Evolutionary conservation across 1,139 yeast species (phyloP), one percentile per base, ranked within the genome.

Genomic region (Blastobotrys petasosporus): DNA sequence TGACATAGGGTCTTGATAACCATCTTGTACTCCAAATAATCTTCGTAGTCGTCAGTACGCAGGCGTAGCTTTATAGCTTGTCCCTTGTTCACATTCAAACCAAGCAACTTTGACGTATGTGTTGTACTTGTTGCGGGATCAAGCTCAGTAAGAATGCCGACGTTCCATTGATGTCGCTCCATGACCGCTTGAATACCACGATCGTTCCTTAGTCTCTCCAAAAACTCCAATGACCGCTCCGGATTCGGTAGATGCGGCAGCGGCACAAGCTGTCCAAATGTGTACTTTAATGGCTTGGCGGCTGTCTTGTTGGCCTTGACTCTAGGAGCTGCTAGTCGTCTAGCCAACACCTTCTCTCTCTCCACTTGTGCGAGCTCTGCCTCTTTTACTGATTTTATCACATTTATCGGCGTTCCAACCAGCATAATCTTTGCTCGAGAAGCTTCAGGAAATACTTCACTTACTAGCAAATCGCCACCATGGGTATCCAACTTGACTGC

Each of bases 111-210:
- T 16, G 51, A 48, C 25, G 57, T 57, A 32, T 56, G 63, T 11
- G 60, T 50, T 2, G 72, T 67, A 49, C 65, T 63, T 13, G 62
- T 50, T 1, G 67, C 61, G 0, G 73, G 73, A 42, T 69, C 73
- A 23, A 69, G 58, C 48, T 69, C 73, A 0, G 70, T 62, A 33
- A 69, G 51, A 3, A 62, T 51, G 0, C 68, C 68, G 4, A 69
- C 69, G 4, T 58, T 52, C 59, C 63, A 65, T 40, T 62, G 54
- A 52, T 68, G 60, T 48, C 61, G 63, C 33, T 51, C 54, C 71
- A 68, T 67, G 29, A 69, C 56, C 2, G 65, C 66, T 33, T 52
- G 57, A 12, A 68, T 59, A 10, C 70, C 72, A 11, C 58, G 50
- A 49, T 68, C 73, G 41, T 61, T 60, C 10, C 59, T 52, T 9